Evolutionary conservation across 768 basidiomycete genomes (phyloP).

Genomic region (Gloeostereum incarnatum): DNA sequence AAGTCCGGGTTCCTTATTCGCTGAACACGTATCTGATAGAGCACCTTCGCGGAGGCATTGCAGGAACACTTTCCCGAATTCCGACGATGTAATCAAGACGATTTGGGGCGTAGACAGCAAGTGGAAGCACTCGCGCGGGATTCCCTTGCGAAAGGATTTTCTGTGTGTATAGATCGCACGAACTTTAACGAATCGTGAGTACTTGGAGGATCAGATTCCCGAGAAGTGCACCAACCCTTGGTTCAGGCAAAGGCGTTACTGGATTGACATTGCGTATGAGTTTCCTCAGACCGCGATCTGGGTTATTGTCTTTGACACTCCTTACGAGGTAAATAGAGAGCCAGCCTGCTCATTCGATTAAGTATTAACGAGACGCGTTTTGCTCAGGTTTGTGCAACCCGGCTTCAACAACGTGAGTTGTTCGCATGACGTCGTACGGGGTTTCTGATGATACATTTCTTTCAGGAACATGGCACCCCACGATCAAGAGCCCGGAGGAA

Average conservation of each 20-base stretch:
- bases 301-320: constrained; percentile 73
- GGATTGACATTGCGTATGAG: constrained; percentile 64
- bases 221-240: constrained; percentile 1
- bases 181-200: constrained; percentile 64
- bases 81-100: constrained; percentile 72
- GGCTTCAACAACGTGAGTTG: constrained; percentile 50
- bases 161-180: constrained; percentile 74
- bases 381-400: constrained; percentile 49
- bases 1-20: constrained; percentile 3
- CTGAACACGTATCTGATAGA: constrained; percentile 26
- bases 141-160: constrained; percentile 46
- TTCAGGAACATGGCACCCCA: constrained; percentile 66
- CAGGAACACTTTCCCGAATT: constrained; percentile 51
- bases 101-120: constrained; percentile 55
- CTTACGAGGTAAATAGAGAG: constrained; percentile 62
- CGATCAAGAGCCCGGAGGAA: constrained; percentile 53
- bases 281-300: constrained; percentile 57
- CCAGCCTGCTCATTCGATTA: no score
- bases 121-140: constrained; percentile 54
- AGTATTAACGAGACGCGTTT: constrained; percentile 9
- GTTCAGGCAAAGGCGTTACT: constrained; percentile 58
- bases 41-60: constrained; percentile 69
- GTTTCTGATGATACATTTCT: constrained; percentile 2
- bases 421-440: not conserved
- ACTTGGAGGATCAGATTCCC: not conserved